phyloP scores from a whole-genome alignment of 768 basidiomycete genomes.

The Lactarius vividus region DNA sequence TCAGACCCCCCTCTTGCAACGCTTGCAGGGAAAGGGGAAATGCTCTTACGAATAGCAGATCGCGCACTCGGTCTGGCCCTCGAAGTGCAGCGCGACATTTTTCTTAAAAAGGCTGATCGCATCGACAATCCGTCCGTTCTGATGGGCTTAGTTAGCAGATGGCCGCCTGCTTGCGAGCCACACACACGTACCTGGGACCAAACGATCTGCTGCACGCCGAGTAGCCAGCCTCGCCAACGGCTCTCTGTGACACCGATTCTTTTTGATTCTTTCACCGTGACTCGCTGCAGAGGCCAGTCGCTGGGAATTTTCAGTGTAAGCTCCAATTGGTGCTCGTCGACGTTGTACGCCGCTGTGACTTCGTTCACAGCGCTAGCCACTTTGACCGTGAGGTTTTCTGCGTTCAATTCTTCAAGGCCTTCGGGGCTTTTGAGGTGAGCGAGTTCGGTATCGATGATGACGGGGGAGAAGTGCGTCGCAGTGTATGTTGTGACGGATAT shows the following conservation, averaged over 20 bases:
- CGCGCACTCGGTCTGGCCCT: conserved; percentile 93
- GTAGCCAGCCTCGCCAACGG: conserved; percentile 90
- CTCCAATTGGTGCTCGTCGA: conserved; percentile 94
- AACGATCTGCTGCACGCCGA: conserved; percentile 88
- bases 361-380: conserved; percentile 72
- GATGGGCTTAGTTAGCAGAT: not conserved
- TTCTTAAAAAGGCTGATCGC: conserved; percentile 88
- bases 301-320: conserved; percentile 79
- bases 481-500: conserved; percentile 75
- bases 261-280: conserved; percentile 84
- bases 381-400: conserved; percentile 79
- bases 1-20: not conserved
- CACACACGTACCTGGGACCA: conserved; percentile 69
- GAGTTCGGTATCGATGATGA: conserved; percentile 83
- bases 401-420: conserved; percentile 52
- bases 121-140: conserved; percentile 92
- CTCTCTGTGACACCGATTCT: conserved; percentile 86
- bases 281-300: conserved; percentile 87
- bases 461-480: conserved; percentile 81
- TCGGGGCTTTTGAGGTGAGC: conserved; percentile 61
- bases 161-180: not conserved
- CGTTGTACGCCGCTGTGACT: conserved; percentile 76
- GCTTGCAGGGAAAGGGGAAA: not conserved
- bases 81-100: conserved; percentile 90
- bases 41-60: conserved; percentile 86